Evolutionary conservation across 73 alveolate genomes (phyloP), one percentile per base, ranked within the genome.

Genomic region (Urostyla sp.): DNA sequence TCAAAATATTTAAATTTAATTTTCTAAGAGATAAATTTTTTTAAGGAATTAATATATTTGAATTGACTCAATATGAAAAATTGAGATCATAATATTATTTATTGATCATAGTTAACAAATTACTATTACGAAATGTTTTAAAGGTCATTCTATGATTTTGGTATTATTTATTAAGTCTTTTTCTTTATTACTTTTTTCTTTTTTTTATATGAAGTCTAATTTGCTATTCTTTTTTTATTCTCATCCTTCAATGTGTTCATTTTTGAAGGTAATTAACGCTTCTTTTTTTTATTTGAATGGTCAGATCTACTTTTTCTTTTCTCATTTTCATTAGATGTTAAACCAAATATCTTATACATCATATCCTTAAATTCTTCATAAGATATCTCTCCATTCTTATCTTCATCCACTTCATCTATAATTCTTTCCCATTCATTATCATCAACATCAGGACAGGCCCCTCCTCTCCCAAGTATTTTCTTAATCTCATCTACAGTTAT

Each of bases 401-500:
- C 78, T 0, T 26, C 53, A 49, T 80, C 90, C 8, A 66, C 77
- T 50, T 80, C 90, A 16, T 67, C 78, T 7, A 80, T 13, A 4
- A 80, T 38, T 67, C 50, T 72, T 37, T 52, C 61, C 76, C 74
- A 67, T 46, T 35, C 67, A 5, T 61, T 82, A 74, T 46, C 67
- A 1, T 38, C 75, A 6, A 51, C 36, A 15, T 74, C 90, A 0
- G 32, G 66, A 0, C 20, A 49, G 36, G 16, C 10, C 10, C 40
- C 34, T 49, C 37, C 48, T 28, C 50, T 50, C 16, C 93, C 87
- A 58, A 87, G 81, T 10, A 87, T 84, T 21, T 56, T 84, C 55
- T 82, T 87, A 4, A 87, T n/a, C 48, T 88, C 90, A 60, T 84
- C 90, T 26, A 60, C 80, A 10, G 92, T 69, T 11, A 88, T 85